Evolutionary conservation across 345 rosid genomes (phyloP), one percentile per base, ranked within the genome.

Genomic region (Noccaea caerulescens): DNA sequence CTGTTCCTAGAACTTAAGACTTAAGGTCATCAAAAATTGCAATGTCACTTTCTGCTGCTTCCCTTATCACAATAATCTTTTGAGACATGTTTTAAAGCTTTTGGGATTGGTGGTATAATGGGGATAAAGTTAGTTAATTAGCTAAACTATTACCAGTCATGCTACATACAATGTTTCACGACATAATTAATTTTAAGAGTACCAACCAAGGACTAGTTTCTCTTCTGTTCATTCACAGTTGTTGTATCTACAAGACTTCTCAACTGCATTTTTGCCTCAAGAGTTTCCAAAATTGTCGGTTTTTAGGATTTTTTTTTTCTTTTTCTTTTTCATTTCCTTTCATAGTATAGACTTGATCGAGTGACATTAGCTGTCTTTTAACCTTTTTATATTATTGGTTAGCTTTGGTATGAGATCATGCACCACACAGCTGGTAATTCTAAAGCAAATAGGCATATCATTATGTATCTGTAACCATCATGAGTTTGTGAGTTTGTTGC

Each of bases 1-100:
- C 44, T 61, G 45, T 71, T 71, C 69, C 62, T 4, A 37, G 53
- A 27, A 51, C 61, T 71, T 11, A 51, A 58, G 49, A 37, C 66
- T 47, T 39, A 13, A 52, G 68, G 45, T 71, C 61, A 71, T 27
- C 16, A 42, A 42, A 33, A 18, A 1, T 42, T 27, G 66, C 50
- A 27, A 37, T 27, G 66, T 70, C 59, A 39, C 58, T 49, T 47
- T 69, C 59, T 69, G 47, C 50, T 23, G 8, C 66, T 20, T 20
- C 57, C 39, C 38, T 57, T 23, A 37, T 59, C 74, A 63, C 58
- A 10, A 54, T 55, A 55, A 54, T 20, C 8, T 66, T 50, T 20
- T 39, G 7, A 23, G 25, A 38, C 38, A 27, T 27, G 30, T 27
- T 27, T 27, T 27, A 27, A 27, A 27, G 30, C 30, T 27, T 27